phyloP scores from a whole-genome alignment of 352 stramenopile species.

The Phytophthora pseudosyringae region DNA sequence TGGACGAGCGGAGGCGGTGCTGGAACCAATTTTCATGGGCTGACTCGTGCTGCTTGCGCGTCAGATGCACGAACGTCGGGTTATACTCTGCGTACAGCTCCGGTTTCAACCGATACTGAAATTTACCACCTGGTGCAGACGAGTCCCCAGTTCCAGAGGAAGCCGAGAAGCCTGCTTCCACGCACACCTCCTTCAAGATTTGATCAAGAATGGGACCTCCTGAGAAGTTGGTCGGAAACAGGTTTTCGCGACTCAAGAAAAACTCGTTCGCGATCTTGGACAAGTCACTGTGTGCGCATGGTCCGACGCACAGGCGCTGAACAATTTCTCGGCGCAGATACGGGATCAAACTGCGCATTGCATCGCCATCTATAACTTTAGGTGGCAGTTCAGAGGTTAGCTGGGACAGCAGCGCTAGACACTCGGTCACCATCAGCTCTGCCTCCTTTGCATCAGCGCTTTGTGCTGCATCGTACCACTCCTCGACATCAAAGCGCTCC shows the following conservation, averaged over 20 bases:
- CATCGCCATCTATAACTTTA: constrained; percentile 51
- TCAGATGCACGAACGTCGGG: constrained; percentile 87
- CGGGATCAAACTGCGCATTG: constrained; percentile 65
- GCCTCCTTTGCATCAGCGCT: constrained; percentile 54
- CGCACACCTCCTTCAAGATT: constrained; percentile 81
- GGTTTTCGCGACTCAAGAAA: constrained; percentile 76
- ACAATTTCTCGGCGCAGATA: constrained; percentile 83
- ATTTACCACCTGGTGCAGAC: constrained; percentile 53
- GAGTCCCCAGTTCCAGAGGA: constrained; percentile 37
- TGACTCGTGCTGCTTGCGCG: constrained; percentile 87
- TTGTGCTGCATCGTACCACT: constrained; percentile 60
- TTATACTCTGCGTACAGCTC: constrained; percentile 87
- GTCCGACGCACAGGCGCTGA: constrained; percentile 80
- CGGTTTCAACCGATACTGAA: constrained; percentile 84
- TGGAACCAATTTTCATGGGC: constrained; percentile 91
- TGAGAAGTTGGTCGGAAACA: constrained; percentile 79
- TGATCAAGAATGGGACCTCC: constrained; percentile 70
- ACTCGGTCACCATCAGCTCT: constrained; percentile 85
- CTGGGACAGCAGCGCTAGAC: constrained; percentile 75
- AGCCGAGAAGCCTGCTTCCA: constrained; percentile 33
- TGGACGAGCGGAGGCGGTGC: constrained; percentile 71
- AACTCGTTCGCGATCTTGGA: constrained; percentile 89
- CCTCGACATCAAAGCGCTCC: constrained; percentile 67
- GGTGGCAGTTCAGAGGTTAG: constrained; percentile 80
- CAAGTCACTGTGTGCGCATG: constrained; percentile 83